phyloP scores from a whole-genome alignment of 106 monocot species.

The Dioscorea dumetorum region DNA sequence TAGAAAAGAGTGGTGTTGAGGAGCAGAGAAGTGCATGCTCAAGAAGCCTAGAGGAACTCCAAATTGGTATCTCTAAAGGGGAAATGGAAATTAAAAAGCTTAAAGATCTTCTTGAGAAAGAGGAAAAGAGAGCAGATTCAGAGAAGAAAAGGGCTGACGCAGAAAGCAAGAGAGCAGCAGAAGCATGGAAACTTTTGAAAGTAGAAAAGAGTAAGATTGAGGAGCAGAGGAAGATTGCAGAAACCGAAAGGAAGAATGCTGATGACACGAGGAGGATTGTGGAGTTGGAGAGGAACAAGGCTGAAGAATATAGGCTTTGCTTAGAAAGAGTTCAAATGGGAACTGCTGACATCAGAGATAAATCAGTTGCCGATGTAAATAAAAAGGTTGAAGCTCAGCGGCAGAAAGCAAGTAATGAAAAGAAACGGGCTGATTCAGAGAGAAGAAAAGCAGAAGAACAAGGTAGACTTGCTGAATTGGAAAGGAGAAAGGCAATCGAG shows the following conservation, averaged over 20 bases:
- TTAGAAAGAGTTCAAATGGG: conserved; percentile 55
- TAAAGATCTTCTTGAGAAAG: conserved; percentile 47
- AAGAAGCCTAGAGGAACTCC: conserved; percentile 18
- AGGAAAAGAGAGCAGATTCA: conserved; percentile 38
- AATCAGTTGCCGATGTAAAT: conserved; percentile 25
- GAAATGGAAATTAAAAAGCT: conserved; percentile 56
- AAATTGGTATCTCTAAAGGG: conserved; percentile 18
- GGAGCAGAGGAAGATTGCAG: conserved; percentile 22
- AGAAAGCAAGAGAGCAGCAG: conserved; percentile 46
- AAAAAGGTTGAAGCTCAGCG: conserved; percentile 55
- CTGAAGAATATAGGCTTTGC: conserved; percentile 27
- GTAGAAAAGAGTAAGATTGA: conserved; percentile 57
- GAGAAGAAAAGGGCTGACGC: conserved; percentile 51
- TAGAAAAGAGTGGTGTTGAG: conserved; percentile 32
- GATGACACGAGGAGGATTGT: conserved; percentile 42
- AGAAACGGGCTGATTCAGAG: conserved; percentile 44
- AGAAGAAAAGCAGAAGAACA: conserved; percentile 36
- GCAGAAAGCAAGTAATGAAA: conserved; percentile 51
- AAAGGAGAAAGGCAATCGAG: conserved; percentile 41
- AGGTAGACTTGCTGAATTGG: conserved; percentile 34
- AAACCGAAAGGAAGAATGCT: conserved; percentile 52
- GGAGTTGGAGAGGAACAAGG: conserved; percentile 50
- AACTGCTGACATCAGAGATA: conserved; percentile 41
- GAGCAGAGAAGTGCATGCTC: background rate
- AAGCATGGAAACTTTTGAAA: conserved; percentile 42